These are phyloP conservation scores for Phaeoacremonium minimum DNA, from an alignment of 2,329 filamentous ascomycete species.

Conservation along the genomic window DNA sequence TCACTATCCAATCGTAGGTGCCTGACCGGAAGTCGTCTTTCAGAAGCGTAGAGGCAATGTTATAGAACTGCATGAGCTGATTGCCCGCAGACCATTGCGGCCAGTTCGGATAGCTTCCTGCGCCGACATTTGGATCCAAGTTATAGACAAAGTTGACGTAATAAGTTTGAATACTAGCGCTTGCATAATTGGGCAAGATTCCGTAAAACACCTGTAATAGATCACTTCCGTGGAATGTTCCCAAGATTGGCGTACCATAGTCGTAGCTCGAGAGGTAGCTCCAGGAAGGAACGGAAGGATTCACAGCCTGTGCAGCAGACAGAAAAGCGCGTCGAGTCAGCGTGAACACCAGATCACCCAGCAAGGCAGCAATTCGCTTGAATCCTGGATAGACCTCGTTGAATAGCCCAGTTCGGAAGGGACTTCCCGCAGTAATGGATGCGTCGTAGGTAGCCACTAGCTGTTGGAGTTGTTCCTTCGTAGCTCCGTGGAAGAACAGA, in stretches of 20 bases:
- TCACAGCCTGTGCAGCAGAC: slow-evolving; percentile 31
- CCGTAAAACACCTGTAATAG: slow-evolving; percentile 67
- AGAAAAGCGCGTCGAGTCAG: slow-evolving; percentile 66
- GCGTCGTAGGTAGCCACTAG: slow-evolving; percentile 61
- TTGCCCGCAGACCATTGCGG: slow-evolving; percentile 27
- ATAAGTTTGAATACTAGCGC: slow-evolving; percentile 58
- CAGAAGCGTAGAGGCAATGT: background rate
- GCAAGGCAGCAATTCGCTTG: slow-evolving; percentile 70
- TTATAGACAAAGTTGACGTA: slow-evolving; percentile 70
- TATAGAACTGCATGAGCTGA: slow-evolving; percentile 3
- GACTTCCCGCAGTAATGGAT: slow-evolving; percentile 56
- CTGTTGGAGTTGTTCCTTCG: slow-evolving; percentile 40
- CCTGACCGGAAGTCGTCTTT: slow-evolving; percentile 2
- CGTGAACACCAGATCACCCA: slow-evolving; percentile 74
- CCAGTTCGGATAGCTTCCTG: slow-evolving; percentile 32
- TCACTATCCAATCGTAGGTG: background rate
- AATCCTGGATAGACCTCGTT: slow-evolving; percentile 74
- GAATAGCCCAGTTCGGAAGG: slow-evolving; percentile 64
- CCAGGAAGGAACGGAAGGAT: slow-evolving; percentile 62
- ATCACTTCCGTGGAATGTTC: slow-evolving; percentile 72
- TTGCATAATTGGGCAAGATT: slow-evolving; percentile 57
- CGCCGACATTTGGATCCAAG: slow-evolving; percentile 61
- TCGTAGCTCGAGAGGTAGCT: slow-evolving; percentile 72
- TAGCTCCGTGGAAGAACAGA: slow-evolving; percentile 57
- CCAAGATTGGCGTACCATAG: slow-evolving; percentile 66